A percentile compares a stretch with the other conserved stretches of the same genome.
Evolutionary conservation across 2,329 filamentous ascomycete species (phyloP).

Genomic region (Anisogramma anomala): DNA sequence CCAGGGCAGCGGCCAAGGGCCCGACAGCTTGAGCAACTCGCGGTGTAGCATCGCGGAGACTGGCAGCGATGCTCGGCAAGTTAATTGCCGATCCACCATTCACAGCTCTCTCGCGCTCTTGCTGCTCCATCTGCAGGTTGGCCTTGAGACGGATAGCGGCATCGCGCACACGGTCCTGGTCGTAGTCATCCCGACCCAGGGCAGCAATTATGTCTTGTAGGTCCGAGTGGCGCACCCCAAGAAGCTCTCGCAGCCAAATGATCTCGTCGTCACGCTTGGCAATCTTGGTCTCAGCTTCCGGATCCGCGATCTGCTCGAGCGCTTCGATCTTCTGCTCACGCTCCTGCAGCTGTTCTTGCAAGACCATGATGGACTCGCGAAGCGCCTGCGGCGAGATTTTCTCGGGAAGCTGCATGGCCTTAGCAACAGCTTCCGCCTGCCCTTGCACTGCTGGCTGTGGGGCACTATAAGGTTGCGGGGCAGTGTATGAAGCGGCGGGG

Average conservation of each 20-base stretch:
- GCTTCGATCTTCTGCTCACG: slow-evolving; percentile 83
- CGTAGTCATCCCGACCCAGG: slow-evolving; percentile 62
- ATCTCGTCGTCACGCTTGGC: slow-evolving; percentile 92
- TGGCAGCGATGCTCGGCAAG: slow-evolving; percentile 65
- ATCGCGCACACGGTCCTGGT: slow-evolving; percentile 71
- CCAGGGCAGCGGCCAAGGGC: slow-evolving; percentile 78
- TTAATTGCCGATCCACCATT: slow-evolving; percentile 55
- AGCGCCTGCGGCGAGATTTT: slow-evolving; percentile 91
- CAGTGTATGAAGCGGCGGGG: slow-evolving; percentile 15
- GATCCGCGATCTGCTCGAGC: slow-evolving; percentile 67
- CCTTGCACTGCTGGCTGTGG: slow-evolving; percentile 20
- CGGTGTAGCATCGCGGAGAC: slow-evolving; percentile 66
- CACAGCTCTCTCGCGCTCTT: slow-evolving; percentile 79
- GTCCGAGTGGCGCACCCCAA: slow-evolving; percentile 82
- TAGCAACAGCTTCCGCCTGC: slow-evolving; percentile 27
- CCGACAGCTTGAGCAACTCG: slow-evolving; percentile 74
- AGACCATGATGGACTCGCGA: slow-evolving; percentile 87
- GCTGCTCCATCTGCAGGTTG: slow-evolving; percentile 95
- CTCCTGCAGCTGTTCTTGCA: slow-evolving; percentile 93
- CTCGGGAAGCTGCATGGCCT: slow-evolving; percentile 50
- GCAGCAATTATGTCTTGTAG: slow-evolving; percentile 81
- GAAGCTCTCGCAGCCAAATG: slow-evolving; percentile 82
- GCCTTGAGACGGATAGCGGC: slow-evolving; percentile 86
- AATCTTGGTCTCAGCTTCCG: slow-evolving; percentile 68
- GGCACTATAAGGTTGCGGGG: slow-evolving; percentile 16